Conservation (phyloP, 495 filamentous ascomycete species). For the Neurospora discreta region DNA sequence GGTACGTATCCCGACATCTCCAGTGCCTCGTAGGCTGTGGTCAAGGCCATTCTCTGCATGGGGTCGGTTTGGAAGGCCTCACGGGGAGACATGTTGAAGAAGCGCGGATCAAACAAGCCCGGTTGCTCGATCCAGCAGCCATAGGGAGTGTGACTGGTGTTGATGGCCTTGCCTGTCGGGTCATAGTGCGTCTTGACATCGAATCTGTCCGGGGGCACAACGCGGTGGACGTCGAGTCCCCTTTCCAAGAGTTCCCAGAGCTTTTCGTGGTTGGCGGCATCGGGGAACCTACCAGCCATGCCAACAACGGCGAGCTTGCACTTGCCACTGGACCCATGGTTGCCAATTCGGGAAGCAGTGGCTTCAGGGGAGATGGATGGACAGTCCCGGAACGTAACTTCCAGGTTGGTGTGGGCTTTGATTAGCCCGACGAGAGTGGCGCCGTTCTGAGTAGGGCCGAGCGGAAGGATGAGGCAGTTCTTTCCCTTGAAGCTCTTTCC, state of each 20-base stretch:
- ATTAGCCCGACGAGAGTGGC: conserved; percentile 31
- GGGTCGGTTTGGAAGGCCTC: conserved; percentile 86
- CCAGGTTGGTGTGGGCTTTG: conserved; percentile 25
- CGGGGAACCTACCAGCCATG: conserved; percentile 66
- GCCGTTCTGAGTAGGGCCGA: conserved; percentile 40
- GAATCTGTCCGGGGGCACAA: conserved; percentile 64
- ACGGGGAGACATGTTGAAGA: conserved; percentile 94
- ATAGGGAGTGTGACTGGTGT: conserved; percentile 73
- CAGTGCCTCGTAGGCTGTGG: conserved; percentile 80
- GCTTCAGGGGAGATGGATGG: conserved; percentile 23
- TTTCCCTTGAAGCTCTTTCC: conserved; percentile 26
- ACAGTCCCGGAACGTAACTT: conserved; percentile 27
- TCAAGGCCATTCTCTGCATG: conserved; percentile 73
- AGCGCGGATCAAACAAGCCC: conserved; percentile 72
- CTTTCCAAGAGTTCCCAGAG: conserved; percentile 65
- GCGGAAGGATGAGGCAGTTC: conserved; percentile 41
- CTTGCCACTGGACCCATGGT: conserved; percentile 30
- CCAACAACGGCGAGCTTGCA: conserved; percentile 60
- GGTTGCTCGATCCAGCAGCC: conserved; percentile 86
- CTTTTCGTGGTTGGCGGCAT: conserved; percentile 50
- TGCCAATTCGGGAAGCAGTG: conserved; percentile 24
- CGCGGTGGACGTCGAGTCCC: conserved; percentile 48
- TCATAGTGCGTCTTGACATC: conserved; percentile 70
- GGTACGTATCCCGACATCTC: conserved; percentile 87
- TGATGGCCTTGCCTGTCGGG: conserved; percentile 60